Conservation (phyloP, 345 rosid genomes). For the Clarkia xantiana region DNA sequence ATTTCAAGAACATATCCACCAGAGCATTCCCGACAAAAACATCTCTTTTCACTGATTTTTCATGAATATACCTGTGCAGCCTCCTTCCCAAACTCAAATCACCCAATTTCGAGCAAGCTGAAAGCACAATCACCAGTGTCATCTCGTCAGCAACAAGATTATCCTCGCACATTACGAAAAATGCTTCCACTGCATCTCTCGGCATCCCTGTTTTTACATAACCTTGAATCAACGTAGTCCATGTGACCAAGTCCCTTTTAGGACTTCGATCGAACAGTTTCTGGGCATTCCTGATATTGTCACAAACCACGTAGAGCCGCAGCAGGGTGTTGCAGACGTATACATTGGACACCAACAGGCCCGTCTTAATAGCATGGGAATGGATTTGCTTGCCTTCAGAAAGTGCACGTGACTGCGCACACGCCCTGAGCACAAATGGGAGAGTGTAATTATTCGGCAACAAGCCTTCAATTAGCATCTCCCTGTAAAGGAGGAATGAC, state of each 20-base stretch:
- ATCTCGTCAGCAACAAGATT: conserved; percentile 18
- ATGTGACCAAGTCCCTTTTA: conserved; percentile 28
- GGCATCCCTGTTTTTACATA: conserved; percentile 22
- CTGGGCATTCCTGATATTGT: conserved; percentile 15
- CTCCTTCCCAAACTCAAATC: conserved; percentile 30
- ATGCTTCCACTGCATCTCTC: conserved; percentile 18
- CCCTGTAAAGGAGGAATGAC: conserved; percentile 15
- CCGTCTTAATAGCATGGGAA: conserved; percentile 22
- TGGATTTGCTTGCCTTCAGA: conserved; percentile 28
- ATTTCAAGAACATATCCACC: conserved; percentile 36
- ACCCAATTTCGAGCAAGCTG: conserved; percentile 32
- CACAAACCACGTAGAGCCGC: conserved; percentile 30
- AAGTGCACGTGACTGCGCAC: conserved; percentile 15
- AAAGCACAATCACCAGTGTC: conserved; percentile 30
- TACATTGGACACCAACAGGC: conserved; percentile 18
- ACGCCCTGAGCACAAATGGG: conserved; percentile 33
- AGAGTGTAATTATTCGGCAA: conserved; percentile 25
- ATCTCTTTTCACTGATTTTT: conserved; percentile 19
- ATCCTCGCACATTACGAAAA: conserved; percentile 22
- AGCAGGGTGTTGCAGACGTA: conserved; percentile 31
- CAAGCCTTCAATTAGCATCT: conserved; percentile 22
- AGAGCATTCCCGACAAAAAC: conserved; percentile 32
- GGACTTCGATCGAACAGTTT: conserved; percentile 21
- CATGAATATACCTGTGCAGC: conserved; percentile 19
- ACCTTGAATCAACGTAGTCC: conserved; percentile 44